phyloP scores from a whole-genome alignment of 2,329 filamentous ascomycete species.

The Colletotrichum tropicicola region DNA sequence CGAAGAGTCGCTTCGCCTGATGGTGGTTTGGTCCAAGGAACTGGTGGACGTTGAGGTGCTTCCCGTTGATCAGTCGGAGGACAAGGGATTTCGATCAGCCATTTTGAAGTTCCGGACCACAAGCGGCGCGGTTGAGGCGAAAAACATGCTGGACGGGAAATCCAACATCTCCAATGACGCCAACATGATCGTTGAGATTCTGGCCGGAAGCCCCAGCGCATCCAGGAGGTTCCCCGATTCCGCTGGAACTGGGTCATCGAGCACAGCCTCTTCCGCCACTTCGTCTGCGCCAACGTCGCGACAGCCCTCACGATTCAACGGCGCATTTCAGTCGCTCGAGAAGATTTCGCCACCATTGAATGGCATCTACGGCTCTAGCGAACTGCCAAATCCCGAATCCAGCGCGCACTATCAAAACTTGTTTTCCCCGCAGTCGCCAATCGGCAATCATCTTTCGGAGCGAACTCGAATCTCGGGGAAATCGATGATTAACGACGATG shows the following conservation, averaged over 20 bases:
- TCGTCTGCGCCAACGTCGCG: conserved; percentile 57
- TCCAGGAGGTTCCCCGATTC: conserved; percentile 38
- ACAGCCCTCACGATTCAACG: conserved; percentile 66
- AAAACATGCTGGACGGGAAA: conserved; percentile 65
- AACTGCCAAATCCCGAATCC: conserved; percentile 67
- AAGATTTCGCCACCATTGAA: conserved; percentile 70
- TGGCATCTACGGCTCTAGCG: conserved; percentile 59
- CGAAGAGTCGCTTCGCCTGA: conserved; percentile 62
- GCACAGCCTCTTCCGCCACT: conserved; percentile 49
- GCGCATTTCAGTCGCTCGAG: conserved; percentile 68
- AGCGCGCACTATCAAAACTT: conserved; percentile 66
- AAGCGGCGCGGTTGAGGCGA: conserved; percentile 64
- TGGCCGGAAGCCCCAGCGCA: conserved; percentile 49
- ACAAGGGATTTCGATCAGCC: conserved; percentile 60
- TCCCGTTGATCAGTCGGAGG: conserved; percentile 56
- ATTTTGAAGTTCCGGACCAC: conserved; percentile 62
- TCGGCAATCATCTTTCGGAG: conserved; percentile 74
- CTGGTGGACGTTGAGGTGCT: conserved; percentile 61
- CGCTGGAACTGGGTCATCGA: conserved; percentile 34
- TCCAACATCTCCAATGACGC: conserved; percentile 59
- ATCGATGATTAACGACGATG: conserved; percentile 72
- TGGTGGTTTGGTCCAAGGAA: conserved; percentile 68
- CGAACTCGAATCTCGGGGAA: conserved; percentile 71
- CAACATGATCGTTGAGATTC: conserved; percentile 66
- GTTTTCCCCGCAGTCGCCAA: conserved; percentile 79